These are phyloP conservation scores for Leccinum longicurvipes DNA, from an alignment of 768 basidiomycete species.

Conservation along the genomic window DNA sequence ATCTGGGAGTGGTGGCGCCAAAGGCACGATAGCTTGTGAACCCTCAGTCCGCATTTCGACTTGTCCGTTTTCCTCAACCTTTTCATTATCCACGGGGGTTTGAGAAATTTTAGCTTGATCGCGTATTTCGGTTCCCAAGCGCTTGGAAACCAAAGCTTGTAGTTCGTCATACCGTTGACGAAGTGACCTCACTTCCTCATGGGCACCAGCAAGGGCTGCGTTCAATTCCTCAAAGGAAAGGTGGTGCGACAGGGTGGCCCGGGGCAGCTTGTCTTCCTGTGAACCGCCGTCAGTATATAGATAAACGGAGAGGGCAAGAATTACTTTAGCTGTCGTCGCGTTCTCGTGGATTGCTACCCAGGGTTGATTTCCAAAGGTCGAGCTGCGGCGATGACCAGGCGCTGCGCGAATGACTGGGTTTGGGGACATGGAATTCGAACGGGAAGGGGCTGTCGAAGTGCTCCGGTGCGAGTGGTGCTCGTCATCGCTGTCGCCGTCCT, in stretches of 20 bases:
- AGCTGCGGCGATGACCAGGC: constrained; percentile 19
- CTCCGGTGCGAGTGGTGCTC: constrained; percentile 8
- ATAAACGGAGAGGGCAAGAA: neutral
- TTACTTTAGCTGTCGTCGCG: constrained; percentile 5
- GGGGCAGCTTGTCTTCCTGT: constrained; percentile 9
- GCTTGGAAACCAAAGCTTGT: constrained; percentile 13
- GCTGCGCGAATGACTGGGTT: neutral
- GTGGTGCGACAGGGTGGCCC: neutral
- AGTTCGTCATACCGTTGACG: constrained; percentile 28
- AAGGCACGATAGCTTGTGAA: neutral
- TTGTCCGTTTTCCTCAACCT: neutral
- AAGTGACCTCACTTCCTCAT: constrained; percentile 24
- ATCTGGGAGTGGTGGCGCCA: neutral
- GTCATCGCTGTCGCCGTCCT: constrained; percentile 20
- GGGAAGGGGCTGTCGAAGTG: constrained; percentile 10
- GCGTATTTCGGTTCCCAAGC: constrained; percentile 4
- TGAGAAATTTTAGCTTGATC: neutral
- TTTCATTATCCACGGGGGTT: neutral
- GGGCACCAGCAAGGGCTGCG: constrained; percentile 19
- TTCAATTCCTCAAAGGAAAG: constrained; percentile 28
- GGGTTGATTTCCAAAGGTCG: constrained; percentile 22
- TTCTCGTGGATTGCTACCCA: constrained; percentile 12
- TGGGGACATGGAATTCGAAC: constrained; percentile 17
- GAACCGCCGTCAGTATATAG: neutral
- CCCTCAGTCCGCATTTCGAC: neutral